phyloP scores from a whole-genome alignment of 2,329 filamentous ascomycete species.

The Pseudofabraea citricarpa region DNA sequence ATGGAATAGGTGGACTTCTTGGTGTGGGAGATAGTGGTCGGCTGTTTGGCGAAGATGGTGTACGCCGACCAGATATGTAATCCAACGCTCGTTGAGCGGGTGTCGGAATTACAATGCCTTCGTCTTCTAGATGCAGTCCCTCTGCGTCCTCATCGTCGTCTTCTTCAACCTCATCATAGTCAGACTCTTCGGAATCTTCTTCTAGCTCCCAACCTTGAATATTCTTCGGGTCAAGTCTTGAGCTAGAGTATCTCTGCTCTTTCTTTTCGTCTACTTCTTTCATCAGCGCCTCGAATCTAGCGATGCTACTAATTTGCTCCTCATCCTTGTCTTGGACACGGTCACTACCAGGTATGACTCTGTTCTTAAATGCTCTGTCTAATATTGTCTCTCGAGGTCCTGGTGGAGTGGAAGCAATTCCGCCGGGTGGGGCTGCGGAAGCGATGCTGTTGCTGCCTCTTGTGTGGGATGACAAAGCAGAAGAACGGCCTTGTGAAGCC shows the following conservation, averaged over 20 bases:
- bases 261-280: conserved; percentile 48
- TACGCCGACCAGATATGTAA: conserved; percentile 25
- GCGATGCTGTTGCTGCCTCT: conserved; percentile 50
- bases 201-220: conserved; percentile 19
- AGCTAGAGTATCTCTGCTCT: conserved; percentile 15
- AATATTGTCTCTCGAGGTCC: conserved; percentile 59
- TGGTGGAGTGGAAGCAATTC: conserved; percentile 33
- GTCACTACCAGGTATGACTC: conserved; percentile 57
- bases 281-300: conserved; percentile 63
- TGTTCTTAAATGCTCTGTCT: conserved; percentile 61
- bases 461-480: conserved; percentile 49
- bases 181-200: conserved; percentile 35
- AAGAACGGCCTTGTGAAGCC: conserved; percentile 56
- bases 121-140: conserved; percentile 10
- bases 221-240: conserved; percentile 24
- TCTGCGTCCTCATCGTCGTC: conserved; percentile 28
- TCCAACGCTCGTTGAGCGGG: conserved; percentile 28
- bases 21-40: conserved; percentile 18
- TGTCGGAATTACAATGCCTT: conserved; percentile 22
- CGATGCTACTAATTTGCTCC: conserved; percentile 60
- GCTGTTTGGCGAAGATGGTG: conserved; percentile 9
- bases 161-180: conserved; percentile 29
- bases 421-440: conserved; percentile 39
- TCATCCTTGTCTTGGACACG: conserved; percentile 42
- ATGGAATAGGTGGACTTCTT: conserved; percentile 19